Conservation (phyloP, 2,329 filamentous ascomycete species). For the Metarhizium robertsii region DNA sequence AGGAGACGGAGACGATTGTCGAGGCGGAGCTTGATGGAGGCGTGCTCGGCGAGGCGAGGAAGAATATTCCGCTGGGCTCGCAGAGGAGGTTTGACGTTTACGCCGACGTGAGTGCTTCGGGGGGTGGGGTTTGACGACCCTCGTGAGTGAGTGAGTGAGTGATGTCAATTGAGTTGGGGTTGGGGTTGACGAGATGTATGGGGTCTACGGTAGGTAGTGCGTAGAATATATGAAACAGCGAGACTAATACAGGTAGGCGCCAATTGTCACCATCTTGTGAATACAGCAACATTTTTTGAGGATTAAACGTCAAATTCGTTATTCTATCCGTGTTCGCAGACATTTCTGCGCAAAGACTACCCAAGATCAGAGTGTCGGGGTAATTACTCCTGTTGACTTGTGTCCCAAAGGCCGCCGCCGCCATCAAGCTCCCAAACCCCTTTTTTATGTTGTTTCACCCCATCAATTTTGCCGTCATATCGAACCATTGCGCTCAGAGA, state of each 20-base stretch:
- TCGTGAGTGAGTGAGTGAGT: constrained; percentile 1
- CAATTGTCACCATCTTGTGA: background rate
- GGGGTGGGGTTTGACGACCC: constrained; percentile 27
- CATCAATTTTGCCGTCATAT: background rate
- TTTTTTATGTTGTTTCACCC: background rate
- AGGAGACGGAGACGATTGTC: constrained; percentile 67
- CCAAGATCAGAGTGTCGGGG: background rate
- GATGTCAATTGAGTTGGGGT: background rate
- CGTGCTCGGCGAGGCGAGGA: constrained; percentile 65
- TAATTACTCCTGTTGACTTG: background rate
- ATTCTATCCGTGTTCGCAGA: background rate
- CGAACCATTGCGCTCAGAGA: background rate
- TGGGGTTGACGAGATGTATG: background rate
- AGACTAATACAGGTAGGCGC: background rate
- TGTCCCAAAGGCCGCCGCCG: no score
- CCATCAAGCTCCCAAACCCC: no score
- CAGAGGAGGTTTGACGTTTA: constrained; percentile 95
- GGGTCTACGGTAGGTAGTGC: no score
- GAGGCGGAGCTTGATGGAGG: constrained; percentile 60
- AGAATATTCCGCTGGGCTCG: constrained; percentile 70
- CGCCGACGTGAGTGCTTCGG: constrained; percentile 68
- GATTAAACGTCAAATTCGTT: background rate
- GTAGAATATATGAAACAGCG: no score
- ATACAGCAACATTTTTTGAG: background rate
- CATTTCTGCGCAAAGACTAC: background rate